phyloP scores from a whole-genome alignment of 2,329 filamentous ascomycete species.

The Byssothecium circinans region DNA sequence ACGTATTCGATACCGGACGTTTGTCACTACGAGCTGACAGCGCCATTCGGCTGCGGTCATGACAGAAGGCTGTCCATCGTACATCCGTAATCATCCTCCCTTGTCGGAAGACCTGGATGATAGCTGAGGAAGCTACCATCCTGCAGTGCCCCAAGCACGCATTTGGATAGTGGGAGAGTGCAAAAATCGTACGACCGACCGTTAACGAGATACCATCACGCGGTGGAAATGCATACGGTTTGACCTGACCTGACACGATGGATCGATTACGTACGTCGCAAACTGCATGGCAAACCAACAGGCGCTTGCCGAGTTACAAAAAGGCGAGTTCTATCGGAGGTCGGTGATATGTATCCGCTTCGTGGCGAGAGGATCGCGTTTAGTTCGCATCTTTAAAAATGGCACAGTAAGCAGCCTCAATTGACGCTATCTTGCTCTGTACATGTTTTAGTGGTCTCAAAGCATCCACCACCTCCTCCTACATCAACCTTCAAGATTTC shows the following conservation, averaged over 20 bases:
- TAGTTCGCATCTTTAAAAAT: slow-evolving; percentile 1
- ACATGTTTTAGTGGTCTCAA: no score
- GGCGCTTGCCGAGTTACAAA: background rate
- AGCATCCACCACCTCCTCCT: no score
- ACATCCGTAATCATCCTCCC: slow-evolving; percentile 1
- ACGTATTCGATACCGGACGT: slow-evolving; percentile 17
- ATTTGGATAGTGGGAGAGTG: slow-evolving; percentile 11
- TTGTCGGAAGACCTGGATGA: slow-evolving; percentile 5
- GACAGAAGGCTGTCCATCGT: slow-evolving; percentile 11
- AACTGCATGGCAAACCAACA: background rate
- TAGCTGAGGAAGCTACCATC: slow-evolving; percentile 14
- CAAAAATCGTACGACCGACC: slow-evolving; percentile 7
- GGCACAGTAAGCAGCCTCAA: slow-evolving; percentile 28
- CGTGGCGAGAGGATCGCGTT: slow-evolving; percentile 11
- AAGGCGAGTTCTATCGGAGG: background rate
- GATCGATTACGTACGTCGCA: background rate
- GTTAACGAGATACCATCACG: slow-evolving; percentile 7
- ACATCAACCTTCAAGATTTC: no score
- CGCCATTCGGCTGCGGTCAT: background rate
- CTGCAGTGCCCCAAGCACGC: slow-evolving; percentile 16
- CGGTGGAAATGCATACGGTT: slow-evolving; percentile 5
- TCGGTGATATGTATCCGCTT: slow-evolving; percentile 4
- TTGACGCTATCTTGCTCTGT: slow-evolving; percentile 9
- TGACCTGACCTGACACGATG: slow-evolving; percentile 2
- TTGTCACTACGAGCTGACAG: slow-evolving; percentile 7